Base-by-base conservation (phyloP, 345 rosid species). In the Eucalyptus curtisii region DNA sequence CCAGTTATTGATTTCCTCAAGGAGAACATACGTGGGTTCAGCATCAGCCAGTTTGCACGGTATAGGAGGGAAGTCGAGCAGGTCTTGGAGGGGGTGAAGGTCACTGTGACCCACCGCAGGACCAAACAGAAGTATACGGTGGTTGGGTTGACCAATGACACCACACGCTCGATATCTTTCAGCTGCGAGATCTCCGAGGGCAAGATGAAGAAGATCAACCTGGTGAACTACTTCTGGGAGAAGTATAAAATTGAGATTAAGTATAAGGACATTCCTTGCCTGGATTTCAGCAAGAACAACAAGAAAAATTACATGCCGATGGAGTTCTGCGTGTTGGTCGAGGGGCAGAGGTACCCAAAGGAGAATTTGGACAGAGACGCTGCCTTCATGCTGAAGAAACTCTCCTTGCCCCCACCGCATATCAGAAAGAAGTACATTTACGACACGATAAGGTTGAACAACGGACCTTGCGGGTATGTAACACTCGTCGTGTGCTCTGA, bases 401-500 rank as follows among this genome's bases (percentile, higher is more conserved):
- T 57, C 14, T 25, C n/a, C 64, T 57, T 57, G 64, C 64, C 64
- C 15, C 53, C 53, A 49, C 86, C 95, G 95, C 97, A 92, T 96
- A 31, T 88, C 95, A 20, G 93, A 89, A 52, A 96, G 98, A 84
- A 94, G 94, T 57, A 24, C 64, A 57, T 57, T 25, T 57, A 10
- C 30, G 64, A 57, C 13, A 24, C 30, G 13, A 57, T 57, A 57
- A 25, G 7, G 30, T 57, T 5, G 13, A 57, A 57, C 6, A 11
- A 25, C 13, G 13, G 64, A 57, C 64, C 64, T 10, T 25, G 64
- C 64, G 6, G 64, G 64, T 57, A 57, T 57, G 64, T 57, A 25
- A 31, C 91, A 92, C 90, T 96, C 96, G 92, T 94, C 4, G 42
- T 95, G 92, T 97, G 97, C 66, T 89, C 96, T 92, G 95, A 95